A percentile compares a stretch with the other conserved stretches of the same genome.
Evolutionary conservation across 2,329 filamentous ascomycete genomes (phyloP).

Genomic region (Claviceps lovelessii): DNA sequence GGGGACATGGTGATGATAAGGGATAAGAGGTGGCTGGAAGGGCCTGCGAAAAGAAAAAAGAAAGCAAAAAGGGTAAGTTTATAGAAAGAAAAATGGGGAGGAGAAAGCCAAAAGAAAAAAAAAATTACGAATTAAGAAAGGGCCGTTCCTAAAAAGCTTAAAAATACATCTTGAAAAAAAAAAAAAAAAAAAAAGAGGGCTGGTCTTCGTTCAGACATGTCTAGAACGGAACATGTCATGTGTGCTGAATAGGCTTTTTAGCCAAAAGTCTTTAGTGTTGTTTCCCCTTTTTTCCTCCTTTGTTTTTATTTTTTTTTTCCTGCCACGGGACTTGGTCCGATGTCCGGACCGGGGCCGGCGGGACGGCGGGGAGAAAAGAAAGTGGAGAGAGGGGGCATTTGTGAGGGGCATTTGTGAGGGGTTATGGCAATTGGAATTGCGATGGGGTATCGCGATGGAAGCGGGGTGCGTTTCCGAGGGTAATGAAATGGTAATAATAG

Average conservation of each 20-base stretch:
- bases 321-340: neutral
- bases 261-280: neutral
- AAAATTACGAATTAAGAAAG: no score
- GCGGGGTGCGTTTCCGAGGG: no score
- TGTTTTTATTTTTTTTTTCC: neutral
- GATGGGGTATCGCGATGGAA: neutral
- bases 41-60: no score
- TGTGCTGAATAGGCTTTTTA: neutral
- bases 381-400: neutral
- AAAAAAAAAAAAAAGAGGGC: neutral
- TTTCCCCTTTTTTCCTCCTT: neutral
- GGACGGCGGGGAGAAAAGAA: neutral
- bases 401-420: neutral
- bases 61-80: neutral
- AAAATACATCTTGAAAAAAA: no score
- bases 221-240: neutral
- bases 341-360: neutral
- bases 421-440: no score
- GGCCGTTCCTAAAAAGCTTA: no score
- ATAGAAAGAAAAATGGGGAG: no score
- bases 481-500: no score
- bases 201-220: no score
- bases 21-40: no score
- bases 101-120: no score
- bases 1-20: no score